Evolutionary conservation across 495 filamentous ascomycete species (phyloP), one percentile per base, ranked within the genome.

Genomic region (Bacidia rubella): DNA sequence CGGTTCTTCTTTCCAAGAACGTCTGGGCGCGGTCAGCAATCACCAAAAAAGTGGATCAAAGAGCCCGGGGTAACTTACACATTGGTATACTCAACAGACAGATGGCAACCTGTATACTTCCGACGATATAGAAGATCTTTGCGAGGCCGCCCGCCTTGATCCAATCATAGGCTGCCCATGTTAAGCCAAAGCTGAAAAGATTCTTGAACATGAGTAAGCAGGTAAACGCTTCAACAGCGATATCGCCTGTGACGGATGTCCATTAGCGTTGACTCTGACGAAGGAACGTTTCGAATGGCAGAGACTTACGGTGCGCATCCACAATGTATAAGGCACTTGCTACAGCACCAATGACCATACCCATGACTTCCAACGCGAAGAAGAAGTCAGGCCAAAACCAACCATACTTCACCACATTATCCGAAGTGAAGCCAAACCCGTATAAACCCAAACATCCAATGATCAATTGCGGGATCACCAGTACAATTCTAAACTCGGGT

Each of bases 191-290:
- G 59, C 80, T 84, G 70, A 96, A 92, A 52, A 95, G 73, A 57
- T 95, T 95, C 67, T 88, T 95, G 74, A 96, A 96, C 21, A 96
- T 77, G 47, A 95, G 71, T 59, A 94, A 73, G 68, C 84, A 86
- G 0, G 89, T 96, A 64, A 96, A 95, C 2, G 82, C 86, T 69
- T 96, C 90, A 43, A 96, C 81, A 1, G 88, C 79, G 49, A 96
- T 82, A 51, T 87, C 79, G 10, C 82, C 84, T 87, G 53, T 15
- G 3, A 20, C 0, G 12, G 2, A 29, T 21, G 19, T n/a, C n/a
- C 38, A 20, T 11, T 25, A 25, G 9, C 15, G 20, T 23, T 4
- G n/a, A 20, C 41, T 15, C 17, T 19, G 1, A 4, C 10, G 22
- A 24, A 55, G 24, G 4, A 26, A 39, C 19, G 32, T 1, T 32